Evolutionary conservation across 495 filamentous ascomycete species (phyloP), one percentile per base, ranked within the genome.

Genomic region (Aspergillus mulundensis): DNA sequence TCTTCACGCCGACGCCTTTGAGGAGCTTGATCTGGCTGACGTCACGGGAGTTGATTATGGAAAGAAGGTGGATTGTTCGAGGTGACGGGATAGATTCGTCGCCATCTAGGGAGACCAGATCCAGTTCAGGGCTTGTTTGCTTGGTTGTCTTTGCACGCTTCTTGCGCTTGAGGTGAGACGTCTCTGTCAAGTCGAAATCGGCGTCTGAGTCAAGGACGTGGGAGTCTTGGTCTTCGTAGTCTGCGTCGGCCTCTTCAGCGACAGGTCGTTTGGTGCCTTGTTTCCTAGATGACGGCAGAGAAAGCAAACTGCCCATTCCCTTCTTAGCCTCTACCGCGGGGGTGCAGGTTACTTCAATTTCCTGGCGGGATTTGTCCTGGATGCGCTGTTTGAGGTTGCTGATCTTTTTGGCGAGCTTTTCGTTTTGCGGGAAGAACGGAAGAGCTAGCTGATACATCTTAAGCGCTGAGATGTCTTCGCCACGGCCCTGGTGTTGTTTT

Each of bases 31-130:
- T 87, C 64, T 79, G 78, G 28, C 72, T 77, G 7, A 90, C 70
- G 58, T 97, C 88, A 14, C 88, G 79, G 1, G 86, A 89, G 70
- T 98, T 98, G 70, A 98, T 85, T 62, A 97, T 88, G 14, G 82
- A 78, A 3, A 98, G 77, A 8, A 98, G 66, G 49, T 84, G 81
- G 59, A 77, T 73, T 5, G 88, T 89, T 6, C 86, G 79, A 2
- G 91, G 89, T 0, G 88, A 87, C 11, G 80, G 75, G 1, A 64
- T 46, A 15, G 57, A 62, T 34, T 68, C 68, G 28, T 72, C 66
- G 49, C 70, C 56, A 19, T 72, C 66, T 6, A 60, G 60, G 16
- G 43, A 54, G n/a, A 62, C 54, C 7, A 60, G 50, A 23, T 49
- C 49, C 7, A 64, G 57, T 19, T 64, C 56, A 66, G 43, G 61